Evolutionary conservation across 2,329 filamentous ascomycete genomes (phyloP).

Genomic region (Fusarium sublunatum): DNA sequence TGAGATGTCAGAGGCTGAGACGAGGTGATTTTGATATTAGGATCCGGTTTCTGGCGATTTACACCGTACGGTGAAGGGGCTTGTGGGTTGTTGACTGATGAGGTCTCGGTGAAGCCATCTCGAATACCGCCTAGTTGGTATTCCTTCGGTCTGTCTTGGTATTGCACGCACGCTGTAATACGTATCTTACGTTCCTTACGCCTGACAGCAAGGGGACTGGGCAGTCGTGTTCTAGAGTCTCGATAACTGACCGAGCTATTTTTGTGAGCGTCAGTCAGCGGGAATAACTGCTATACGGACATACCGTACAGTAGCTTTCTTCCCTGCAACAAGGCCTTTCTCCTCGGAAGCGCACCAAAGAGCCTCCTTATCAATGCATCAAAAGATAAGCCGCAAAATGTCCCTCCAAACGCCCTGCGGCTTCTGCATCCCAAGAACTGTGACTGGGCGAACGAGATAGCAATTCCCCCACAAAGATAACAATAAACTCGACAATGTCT

Average conservation of each 20-base stretch:
- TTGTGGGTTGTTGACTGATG: slow-evolving; percentile 19
- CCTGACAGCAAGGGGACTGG: background rate
- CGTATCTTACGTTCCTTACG: too few species aligned
- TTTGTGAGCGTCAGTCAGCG: slow-evolving; percentile 8
- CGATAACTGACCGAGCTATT: slow-evolving; percentile 19
- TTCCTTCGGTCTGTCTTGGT: background rate
- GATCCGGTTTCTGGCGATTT: slow-evolving; percentile 19
- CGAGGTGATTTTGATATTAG: slow-evolving; percentile 18
- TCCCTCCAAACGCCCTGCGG: background rate
- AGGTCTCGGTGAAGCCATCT: slow-evolving; percentile 25
- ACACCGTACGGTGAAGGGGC: slow-evolving; percentile 12
- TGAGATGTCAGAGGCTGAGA: slow-evolving; percentile 7
- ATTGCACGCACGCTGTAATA: background rate
- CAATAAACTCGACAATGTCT: background rate
- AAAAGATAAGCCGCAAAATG: slow-evolving; percentile 34
- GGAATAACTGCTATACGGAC: slow-evolving; percentile 7
- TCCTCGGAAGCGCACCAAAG: slow-evolving; percentile 29
- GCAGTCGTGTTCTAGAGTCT: background rate
- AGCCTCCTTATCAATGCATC: slow-evolving; percentile 23
- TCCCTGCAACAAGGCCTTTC: slow-evolving; percentile 19
- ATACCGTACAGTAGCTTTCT: slow-evolving; percentile 11
- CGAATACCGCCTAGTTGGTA: background rate
- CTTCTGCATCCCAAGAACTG: slow-evolving; percentile 20
- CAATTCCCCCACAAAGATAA: slow-evolving; percentile 28
- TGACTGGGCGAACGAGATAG: slow-evolving; percentile 17